Evolutionary conservation across 768 basidiomycete genomes (phyloP).

Genomic region (Termitomyces titanicus): DNA sequence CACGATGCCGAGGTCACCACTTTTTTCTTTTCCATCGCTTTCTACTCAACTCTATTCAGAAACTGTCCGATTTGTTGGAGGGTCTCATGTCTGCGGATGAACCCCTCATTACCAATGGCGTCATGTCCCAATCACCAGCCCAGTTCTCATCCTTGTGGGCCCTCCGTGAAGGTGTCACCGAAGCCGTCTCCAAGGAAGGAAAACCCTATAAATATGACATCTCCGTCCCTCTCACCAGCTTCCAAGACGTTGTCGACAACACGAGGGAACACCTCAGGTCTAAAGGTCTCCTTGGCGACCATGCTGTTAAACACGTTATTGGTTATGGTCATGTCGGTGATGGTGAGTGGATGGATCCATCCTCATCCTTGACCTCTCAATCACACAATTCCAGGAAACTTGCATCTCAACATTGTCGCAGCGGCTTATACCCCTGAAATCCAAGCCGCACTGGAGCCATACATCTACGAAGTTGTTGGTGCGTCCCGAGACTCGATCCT

Average conservation of each 20-base stretch:
- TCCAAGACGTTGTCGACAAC: conserved; percentile 83
- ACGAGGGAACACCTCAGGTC: conserved; percentile 69
- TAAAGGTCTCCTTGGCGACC: conserved; percentile 66
- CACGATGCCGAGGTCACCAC: conserved; percentile 84
- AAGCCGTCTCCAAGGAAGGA: conserved; percentile 90
- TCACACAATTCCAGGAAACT: conserved; percentile 57
- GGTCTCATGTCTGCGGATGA: conserved; percentile 67
- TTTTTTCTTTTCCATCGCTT: background rate
- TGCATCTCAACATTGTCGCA: conserved; percentile 91
- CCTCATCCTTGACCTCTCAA: background rate
- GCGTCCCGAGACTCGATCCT: conserved; percentile 24
- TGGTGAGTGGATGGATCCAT: conserved; percentile 46
- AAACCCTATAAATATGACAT: conserved; percentile 98
- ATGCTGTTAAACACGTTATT: conserved; percentile 78
- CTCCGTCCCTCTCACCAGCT: conserved; percentile 80
- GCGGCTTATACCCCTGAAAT: conserved; percentile 80
- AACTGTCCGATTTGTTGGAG: conserved; percentile 79
- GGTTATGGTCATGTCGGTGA: conserved; percentile 98
- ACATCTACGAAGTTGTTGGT: conserved; percentile 90
- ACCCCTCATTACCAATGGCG: conserved; percentile 84
- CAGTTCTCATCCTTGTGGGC: conserved; percentile 92
- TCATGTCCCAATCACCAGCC: conserved; percentile 84
- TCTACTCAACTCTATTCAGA: conserved; percentile 45
- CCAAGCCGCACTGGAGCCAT: conserved; percentile 87
- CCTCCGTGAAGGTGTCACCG: conserved; percentile 87